Evolutionary conservation across 495 filamentous ascomycete species (phyloP).

Genomic region (Penicillium flavigenum): DNA sequence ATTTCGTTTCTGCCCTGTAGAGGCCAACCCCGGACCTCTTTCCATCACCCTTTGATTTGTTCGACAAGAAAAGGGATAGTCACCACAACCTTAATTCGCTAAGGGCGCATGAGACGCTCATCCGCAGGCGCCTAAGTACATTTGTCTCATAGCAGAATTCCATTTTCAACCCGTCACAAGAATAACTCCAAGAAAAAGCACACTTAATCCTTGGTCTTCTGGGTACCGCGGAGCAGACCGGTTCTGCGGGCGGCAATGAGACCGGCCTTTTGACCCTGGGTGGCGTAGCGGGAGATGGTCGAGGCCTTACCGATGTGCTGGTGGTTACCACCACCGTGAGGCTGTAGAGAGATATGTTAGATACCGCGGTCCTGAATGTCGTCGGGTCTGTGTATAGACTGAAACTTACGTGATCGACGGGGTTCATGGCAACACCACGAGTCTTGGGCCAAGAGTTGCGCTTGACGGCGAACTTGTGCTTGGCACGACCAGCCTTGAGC

Average conservation of each 20-base stretch:
- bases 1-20: slow-evolving; percentile 34
- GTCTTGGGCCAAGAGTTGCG: slow-evolving; percentile 99
- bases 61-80: slow-evolving; percentile 40
- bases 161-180: slow-evolving; percentile 53
- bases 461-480: slow-evolving; percentile 99
- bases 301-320: slow-evolving; percentile 99
- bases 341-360: slow-evolving; percentile 51
- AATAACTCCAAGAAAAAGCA: slow-evolving; percentile 45
- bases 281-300: slow-evolving; percentile 96
- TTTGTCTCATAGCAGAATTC: slow-evolving; percentile 52
- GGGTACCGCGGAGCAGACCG: slow-evolving; percentile 98
- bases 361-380: slow-evolving; percentile 5
- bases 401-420: slow-evolving; percentile 85
- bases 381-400: background rate
- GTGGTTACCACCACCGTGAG: slow-evolving; percentile 99
- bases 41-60: slow-evolving; percentile 35
- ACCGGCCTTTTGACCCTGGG: slow-evolving; percentile 99
- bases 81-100: slow-evolving; percentile 51
- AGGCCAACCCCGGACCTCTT: slow-evolving; percentile 31
- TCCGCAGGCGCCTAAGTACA: slow-evolving; percentile 54
- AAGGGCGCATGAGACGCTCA: slow-evolving; percentile 45
- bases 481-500: slow-evolving; percentile 96
- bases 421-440: slow-evolving; percentile 99
- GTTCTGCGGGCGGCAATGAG: slow-evolving; percentile 98
- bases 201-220: slow-evolving; percentile 90